Evolutionary conservation across 2,329 filamentous ascomycete species (phyloP).

Genomic region (Didymella lethalis): DNA sequence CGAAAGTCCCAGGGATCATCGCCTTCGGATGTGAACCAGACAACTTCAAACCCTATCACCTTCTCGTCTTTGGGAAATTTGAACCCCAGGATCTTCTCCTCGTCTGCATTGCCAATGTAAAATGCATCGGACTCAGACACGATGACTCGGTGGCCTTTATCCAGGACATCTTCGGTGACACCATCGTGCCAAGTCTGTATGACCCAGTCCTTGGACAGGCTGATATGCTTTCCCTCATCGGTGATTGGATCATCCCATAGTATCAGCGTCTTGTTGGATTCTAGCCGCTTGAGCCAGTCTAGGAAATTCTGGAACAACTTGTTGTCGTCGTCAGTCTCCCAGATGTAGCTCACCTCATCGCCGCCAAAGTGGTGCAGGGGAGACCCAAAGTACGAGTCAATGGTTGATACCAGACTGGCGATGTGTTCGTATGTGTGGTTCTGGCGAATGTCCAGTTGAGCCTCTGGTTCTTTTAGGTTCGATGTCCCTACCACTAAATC

Average conservation of each 20-base stretch:
- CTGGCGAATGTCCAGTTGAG: not conserved
- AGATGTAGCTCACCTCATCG: not conserved
- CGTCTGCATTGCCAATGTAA: not conserved
- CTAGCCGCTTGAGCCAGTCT: not conserved
- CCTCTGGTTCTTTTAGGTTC: not conserved
- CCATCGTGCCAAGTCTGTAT: not conserved
- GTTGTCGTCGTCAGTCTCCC: not conserved
- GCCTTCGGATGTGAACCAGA: not conserved
- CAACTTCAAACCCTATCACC: not conserved
- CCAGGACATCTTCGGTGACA: not conserved
- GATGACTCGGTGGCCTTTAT: not conserved
- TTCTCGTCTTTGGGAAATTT: not conserved
- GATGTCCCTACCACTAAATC: not conserved
- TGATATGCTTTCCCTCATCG: not conserved
- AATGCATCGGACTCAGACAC: not conserved
- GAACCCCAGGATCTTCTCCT: not conserved
- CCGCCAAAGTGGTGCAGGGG: not conserved
- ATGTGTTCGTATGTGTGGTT: not conserved
- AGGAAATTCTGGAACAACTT: not conserved
- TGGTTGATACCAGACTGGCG: not conserved
- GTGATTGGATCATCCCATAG: not conserved
- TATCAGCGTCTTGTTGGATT: not conserved
- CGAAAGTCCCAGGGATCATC: not conserved
- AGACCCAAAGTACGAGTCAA: not conserved
- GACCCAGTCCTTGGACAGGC: not conserved